Percentiles rank a stretch among this genome's conserved stretches.
Evolutionary conservation across 108 stramenopile genomes (phyloP).

Genomic region (Asterionellopsis glacialis): DNA sequence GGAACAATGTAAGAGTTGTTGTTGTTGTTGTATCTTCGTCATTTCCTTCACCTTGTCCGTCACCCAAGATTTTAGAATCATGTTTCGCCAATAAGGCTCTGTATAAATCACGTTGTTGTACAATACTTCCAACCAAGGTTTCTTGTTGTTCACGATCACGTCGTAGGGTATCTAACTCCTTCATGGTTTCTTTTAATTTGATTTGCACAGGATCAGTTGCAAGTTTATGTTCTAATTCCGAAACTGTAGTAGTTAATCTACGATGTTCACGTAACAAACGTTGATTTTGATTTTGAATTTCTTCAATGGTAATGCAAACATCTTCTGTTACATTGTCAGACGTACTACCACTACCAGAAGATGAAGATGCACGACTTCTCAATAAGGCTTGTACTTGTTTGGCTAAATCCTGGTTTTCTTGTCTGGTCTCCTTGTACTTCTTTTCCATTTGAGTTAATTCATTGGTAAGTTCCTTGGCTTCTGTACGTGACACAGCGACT

Average conservation of each 20-base stretch:
- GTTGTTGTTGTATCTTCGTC: conserved; percentile 8
- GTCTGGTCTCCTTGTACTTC: conserved; percentile 34
- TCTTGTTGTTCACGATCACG: conserved; percentile 75
- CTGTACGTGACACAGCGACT: conserved; percentile 39
- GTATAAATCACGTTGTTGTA: conserved; percentile 85
- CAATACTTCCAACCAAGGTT: conserved; percentile 65
- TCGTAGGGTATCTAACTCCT: conserved; percentile 47
- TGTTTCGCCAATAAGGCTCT: conserved; percentile 64
- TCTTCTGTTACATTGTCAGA: too few species aligned
- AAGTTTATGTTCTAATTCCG: conserved; percentile 54
- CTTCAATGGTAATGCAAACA: conserved; percentile 30
- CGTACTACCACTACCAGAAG: conserved; percentile 12
- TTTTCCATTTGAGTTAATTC: conserved; percentile 39
- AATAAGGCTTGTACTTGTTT: conserved; percentile 80
- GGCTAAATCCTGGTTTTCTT: conserved; percentile 73
- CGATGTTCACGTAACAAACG: conserved; percentile 59
- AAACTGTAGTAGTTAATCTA: conserved; percentile 38
- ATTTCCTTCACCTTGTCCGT: conserved; percentile 28
- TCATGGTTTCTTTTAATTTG: conserved; percentile 45
- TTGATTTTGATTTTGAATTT: conserved; percentile 81
- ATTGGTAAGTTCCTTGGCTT: conserved; percentile 45
- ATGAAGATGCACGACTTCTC: conserved; percentile 34
- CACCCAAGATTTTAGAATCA: conserved; percentile 29
- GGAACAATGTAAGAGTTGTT: conserved; percentile 4
- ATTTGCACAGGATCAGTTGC: conserved; percentile 35